A percentile compares a stretch with the other conserved stretches of the same genome.
Evolutionary conservation across 257 asterid genomes (phyloP).

Genomic region (Solanum ahanhuiri): DNA sequence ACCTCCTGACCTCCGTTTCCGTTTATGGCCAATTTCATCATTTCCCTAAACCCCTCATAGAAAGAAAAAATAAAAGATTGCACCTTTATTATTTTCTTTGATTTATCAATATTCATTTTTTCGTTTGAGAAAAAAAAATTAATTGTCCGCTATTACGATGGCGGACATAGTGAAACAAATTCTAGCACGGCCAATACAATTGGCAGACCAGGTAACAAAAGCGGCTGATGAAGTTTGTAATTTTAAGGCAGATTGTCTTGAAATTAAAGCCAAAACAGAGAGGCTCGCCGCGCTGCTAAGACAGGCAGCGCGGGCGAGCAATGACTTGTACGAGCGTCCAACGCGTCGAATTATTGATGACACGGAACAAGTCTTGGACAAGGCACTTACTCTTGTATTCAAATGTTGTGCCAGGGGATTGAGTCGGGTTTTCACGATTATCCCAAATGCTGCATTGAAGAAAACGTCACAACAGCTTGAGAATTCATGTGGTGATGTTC

Average conservation of each 20-base stretch:
- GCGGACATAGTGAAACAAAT: slow-evolving; percentile 21
- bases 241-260: slow-evolving; percentile 9
- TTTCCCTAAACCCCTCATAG: not conserved
- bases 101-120: too few relatives aligned
- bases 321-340: slow-evolving; percentile 16
- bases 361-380: slow-evolving; percentile 14
- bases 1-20: not conserved
- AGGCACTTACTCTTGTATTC: slow-evolving; percentile 12
- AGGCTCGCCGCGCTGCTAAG: slow-evolving; percentile 10
- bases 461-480: slow-evolving; percentile 18
- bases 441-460: slow-evolving; percentile 9
- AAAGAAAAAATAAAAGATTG: not conserved
- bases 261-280: slow-evolving; percentile 18
- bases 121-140: not conserved
- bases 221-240: slow-evolving; percentile 4
- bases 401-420: slow-evolving; percentile 15
- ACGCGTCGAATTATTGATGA: slow-evolving; percentile 17
- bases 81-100: not conserved
- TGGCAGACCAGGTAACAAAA: slow-evolving; percentile 17
- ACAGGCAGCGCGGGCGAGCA: slow-evolving; percentile 17
- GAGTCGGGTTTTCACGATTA: slow-evolving; percentile 13
- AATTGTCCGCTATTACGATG: slow-evolving; percentile 12
- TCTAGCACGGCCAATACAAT: slow-evolving; percentile 14
- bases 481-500: slow-evolving; percentile 21
- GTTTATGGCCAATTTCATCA: not conserved